Conservation (phyloP, 257 asterid genomes). For the Orobanche coerulescens region DNA sequence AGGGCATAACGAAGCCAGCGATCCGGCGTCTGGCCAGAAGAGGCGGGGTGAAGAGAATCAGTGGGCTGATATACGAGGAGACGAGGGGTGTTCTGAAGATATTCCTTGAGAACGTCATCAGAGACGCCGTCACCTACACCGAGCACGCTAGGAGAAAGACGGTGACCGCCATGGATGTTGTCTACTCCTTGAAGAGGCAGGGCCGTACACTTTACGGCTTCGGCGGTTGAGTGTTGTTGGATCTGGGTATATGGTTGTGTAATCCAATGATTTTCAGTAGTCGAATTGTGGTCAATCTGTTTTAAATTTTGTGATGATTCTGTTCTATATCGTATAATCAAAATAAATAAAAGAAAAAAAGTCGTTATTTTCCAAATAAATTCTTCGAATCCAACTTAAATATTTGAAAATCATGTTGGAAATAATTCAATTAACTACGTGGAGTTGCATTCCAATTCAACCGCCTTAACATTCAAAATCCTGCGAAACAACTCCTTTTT, state of each 20-base stretch:
- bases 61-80: constrained; percentile 41
- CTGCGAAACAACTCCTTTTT: no score
- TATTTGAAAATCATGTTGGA: no score
- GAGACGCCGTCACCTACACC: constrained; percentile 40
- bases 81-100: constrained; percentile 45
- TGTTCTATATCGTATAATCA: no score
- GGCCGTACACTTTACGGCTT: constrained; percentile 39
- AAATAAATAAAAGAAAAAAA: no score
- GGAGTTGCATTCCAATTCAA: no score
- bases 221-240: constrained; percentile 27
- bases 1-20: constrained; percentile 44
- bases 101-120: constrained; percentile 36
- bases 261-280: background rate
- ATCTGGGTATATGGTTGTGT: constrained; percentile 1
- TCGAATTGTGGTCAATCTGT: background rate
- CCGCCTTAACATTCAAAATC: no score
- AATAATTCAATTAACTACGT: no score
- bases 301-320: no score
- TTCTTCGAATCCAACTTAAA: no score
- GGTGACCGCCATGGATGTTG: constrained; percentile 45
- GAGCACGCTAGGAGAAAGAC: constrained; percentile 44
- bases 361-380: no score
- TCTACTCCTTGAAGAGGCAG: constrained; percentile 42
- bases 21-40: constrained; percentile 45
- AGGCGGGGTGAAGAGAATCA: constrained; percentile 46